These are phyloP conservation scores for Talaromyces rugulosus DNA, from an alignment of 2,329 filamentous ascomycete genomes.

Conservation along the genomic window DNA sequence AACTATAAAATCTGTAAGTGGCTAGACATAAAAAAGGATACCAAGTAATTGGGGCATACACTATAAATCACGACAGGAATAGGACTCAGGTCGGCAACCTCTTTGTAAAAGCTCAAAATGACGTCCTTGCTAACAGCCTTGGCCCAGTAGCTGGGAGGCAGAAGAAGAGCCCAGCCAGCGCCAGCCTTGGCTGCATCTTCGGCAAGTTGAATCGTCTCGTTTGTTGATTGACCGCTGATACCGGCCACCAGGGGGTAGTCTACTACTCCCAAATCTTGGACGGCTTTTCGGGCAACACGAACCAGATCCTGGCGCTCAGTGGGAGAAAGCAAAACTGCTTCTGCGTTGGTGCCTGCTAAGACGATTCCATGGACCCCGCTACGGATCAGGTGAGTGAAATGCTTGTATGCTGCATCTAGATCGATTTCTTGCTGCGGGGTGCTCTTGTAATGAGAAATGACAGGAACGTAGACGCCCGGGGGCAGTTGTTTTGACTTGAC, in stretches of 20 bases:
- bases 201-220: conserved; percentile 59
- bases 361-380: conserved; percentile 46
- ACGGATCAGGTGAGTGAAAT: conserved; percentile 39
- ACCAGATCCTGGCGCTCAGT: conserved; percentile 49
- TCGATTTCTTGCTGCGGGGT: conserved; percentile 40
- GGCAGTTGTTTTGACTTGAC: conserved; percentile 39
- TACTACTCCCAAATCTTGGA: conserved; percentile 13
- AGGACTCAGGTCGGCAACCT: conserved; percentile 39
- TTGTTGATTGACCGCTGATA: conserved; percentile 64
- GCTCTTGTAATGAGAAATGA: conserved; percentile 45
- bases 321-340: conserved; percentile 46
- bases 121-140: conserved; percentile 40
- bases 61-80: conserved; percentile 59
- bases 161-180: conserved; percentile 55
- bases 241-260: conserved; percentile 58
- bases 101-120: conserved; percentile 7
- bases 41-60: conserved; percentile 8
- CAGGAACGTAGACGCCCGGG: conserved; percentile 45
- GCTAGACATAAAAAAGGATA: too few species aligned
- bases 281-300: conserved; percentile 37
- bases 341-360: conserved; percentile 46
- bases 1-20: conserved; percentile 32
- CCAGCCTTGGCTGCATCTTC: conserved; percentile 31
- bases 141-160: conserved; percentile 57
- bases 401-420: conserved; percentile 42